Evolutionary conservation across 139 green algal genomes (phyloP).

Genomic region (Desmodesmus armatus): DNA sequence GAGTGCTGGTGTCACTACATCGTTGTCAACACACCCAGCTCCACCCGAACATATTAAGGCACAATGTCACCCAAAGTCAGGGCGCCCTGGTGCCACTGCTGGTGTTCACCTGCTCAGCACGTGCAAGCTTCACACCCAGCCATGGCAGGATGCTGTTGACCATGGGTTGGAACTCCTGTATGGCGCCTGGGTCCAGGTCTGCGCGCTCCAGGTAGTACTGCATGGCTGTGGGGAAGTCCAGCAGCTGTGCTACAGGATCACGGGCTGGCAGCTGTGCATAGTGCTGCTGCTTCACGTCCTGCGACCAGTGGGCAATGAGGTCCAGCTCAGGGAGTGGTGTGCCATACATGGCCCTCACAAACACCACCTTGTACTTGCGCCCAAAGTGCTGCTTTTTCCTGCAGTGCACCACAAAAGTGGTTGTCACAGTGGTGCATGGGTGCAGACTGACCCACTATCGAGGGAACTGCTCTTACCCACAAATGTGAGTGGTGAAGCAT

Average conservation of each 20-base stretch:
- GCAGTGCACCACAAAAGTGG: background rate
- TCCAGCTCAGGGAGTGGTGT: constrained; percentile 1
- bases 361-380: background rate
- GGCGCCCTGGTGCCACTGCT: too few relatives aligned
- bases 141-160: constrained; percentile 14
- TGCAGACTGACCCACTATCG: background rate
- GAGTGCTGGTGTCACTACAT: too few relatives aligned
- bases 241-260: background rate
- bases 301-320: background rate
- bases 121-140: too few relatives aligned
- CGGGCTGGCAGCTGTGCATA: background rate
- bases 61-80: too few relatives aligned
- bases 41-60: too few relatives aligned
- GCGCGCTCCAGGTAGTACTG: background rate
- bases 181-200: background rate
- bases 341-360: background rate
- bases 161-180: background rate
- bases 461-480: background rate
- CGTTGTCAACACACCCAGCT: too few relatives aligned
- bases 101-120: too few relatives aligned
- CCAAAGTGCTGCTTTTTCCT: constrained; percentile 34
- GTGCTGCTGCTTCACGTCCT: background rate
- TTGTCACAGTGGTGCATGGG: background rate
- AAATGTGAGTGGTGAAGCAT: background rate
- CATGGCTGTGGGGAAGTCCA: background rate